Base-by-base conservation (phyloP, 768 basidiomycete genomes). In the Boletus reticuloceps region DNA sequence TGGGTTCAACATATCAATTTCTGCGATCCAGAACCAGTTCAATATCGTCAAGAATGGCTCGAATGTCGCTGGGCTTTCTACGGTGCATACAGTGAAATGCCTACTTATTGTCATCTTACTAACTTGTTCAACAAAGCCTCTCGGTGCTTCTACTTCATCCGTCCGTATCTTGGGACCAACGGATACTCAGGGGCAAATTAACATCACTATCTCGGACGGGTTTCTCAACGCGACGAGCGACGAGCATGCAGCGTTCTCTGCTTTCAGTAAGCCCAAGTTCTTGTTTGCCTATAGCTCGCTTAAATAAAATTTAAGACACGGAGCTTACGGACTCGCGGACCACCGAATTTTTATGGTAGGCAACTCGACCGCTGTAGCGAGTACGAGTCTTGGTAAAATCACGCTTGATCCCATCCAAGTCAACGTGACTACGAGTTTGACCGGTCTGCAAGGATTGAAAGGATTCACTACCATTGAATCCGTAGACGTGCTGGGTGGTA, bases 331-430 rank as follows among this genome's bases (percentile, higher is more conserved):
- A 79, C 53, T 64, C 72, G 16, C 68, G 72, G 27, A 65, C 54
- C n/a, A 75, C 77, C 32, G 68, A 78, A 11, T 89, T 89, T 69
- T 72, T 74, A 75, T 89, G 37, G 71, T 82, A 43, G 87, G 87
- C 34, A 74, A 78, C 56, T 82, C 86, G 50, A 74, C 75, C 19
- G 81, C 88, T 5, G 69, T 86, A 10, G 82, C 86, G 20, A 84
- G 77, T 58, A 77, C 78, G 63, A 81, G 79, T 64, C 75, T 88
- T 50, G 88, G 88, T 38, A 74, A 80, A 60, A 81, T 90, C 53
- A 83, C 80, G n/a, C 76, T 90, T 9, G 79, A 86, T 64, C 79
- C 84, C 6, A 89, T 90, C 67, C 81, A 81, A 53, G 85, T 90
- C 65, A 82, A 88, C 58, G 87, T 89, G 4, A 75, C 84, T 8